Percentiles rank a stretch among this genome's conserved stretches.
phyloP scores from a whole-genome alignment of 495 filamentous ascomycete genomes.

The Amniculicola lignicola region DNA sequence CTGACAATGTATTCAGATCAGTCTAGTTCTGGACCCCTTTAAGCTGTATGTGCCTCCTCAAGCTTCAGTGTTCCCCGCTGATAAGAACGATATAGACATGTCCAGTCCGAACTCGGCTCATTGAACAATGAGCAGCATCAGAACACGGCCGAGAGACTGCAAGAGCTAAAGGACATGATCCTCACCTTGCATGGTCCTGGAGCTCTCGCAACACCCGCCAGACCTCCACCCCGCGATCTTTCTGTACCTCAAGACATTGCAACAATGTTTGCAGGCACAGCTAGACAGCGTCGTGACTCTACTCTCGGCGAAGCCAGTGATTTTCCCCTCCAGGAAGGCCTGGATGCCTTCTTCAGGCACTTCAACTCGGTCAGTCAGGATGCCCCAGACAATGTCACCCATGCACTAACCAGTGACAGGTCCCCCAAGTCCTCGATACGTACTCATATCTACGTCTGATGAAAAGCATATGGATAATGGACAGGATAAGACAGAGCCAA shows the following conservation, averaged over 20 bases:
- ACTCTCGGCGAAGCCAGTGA: neutral
- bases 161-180: slow-evolving; percentile 16
- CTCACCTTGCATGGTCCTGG: slow-evolving; percentile 17
- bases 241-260: too few relatives aligned
- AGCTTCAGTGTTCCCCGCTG: too few relatives aligned
- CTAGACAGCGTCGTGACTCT: too few relatives aligned
- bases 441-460: slow-evolving; percentile 31
- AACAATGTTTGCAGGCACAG: too few relatives aligned
- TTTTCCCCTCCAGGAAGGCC: slow-evolving; percentile 30
- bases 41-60: slow-evolving; percentile 17
- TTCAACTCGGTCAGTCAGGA: slow-evolving; percentile 23
- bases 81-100: too few relatives aligned
- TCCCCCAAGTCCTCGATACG: too few relatives aligned
- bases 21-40: slow-evolving; percentile 31
- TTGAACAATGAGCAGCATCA: slow-evolving; percentile 10
- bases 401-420: too few relatives aligned
- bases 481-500: neutral
- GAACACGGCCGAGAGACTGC: neutral
- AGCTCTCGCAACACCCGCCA: neutral
- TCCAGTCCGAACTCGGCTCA: slow-evolving; percentile 21
- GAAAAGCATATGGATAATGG: slow-evolving; percentile 29
- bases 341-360: slow-evolving; percentile 31
- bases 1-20: slow-evolving; percentile 35
- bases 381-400: too few relatives aligned
- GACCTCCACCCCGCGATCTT: neutral